Base-by-base conservation (phyloP, 2,329 filamentous ascomycete species). In the Leptoxyphium fumago region DNA sequence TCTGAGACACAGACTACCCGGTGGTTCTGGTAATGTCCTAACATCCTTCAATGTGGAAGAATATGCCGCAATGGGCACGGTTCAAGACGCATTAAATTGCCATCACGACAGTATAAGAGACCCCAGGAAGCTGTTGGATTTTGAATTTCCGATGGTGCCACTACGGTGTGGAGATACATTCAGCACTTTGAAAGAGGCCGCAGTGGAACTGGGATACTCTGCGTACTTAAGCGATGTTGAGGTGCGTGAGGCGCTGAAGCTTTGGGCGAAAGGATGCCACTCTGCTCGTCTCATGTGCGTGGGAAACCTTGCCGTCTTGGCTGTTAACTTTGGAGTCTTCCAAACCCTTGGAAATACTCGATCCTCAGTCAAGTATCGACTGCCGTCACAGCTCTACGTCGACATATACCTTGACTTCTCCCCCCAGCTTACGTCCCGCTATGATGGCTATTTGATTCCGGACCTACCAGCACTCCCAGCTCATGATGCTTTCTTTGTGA, bases 341-440 rank as follows among this genome's bases (percentile, higher is more conserved):
- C 34, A 36, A 9, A 45, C 30, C n/a, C 41, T 48, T 5, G 44
- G 44, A 32, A 38, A 30, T 29, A 29, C 13, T 52, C 62, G 64
- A 39, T 65, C 61, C 36, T 78, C 72, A 56, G 74, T 74, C 0
- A 77, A 44, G 11, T 50, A 49, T 28, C 34, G 43, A 7, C 41
- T 52, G 5, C 50, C 50, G 1, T 36, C 32, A 9, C 32, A 36
- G 32, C 32, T 36, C 13, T 36, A 36, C 9, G 3, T 36, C 15
- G 32, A 36, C 32, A 36, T 36, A 15, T 36, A 36, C 9, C 15
- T 36, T 36, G 15, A 15, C 9, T 13, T 36, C 3, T 5, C 32
- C 13, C 32, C 13, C 5, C 13, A 15, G 15, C 32, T 36, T 36
- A 15, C 11, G 3, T 13, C 32, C 15, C 15, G 32, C 3, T 36